Conservation (phyloP, 148 eudicot species). For the Diospyros kaki region DNA sequence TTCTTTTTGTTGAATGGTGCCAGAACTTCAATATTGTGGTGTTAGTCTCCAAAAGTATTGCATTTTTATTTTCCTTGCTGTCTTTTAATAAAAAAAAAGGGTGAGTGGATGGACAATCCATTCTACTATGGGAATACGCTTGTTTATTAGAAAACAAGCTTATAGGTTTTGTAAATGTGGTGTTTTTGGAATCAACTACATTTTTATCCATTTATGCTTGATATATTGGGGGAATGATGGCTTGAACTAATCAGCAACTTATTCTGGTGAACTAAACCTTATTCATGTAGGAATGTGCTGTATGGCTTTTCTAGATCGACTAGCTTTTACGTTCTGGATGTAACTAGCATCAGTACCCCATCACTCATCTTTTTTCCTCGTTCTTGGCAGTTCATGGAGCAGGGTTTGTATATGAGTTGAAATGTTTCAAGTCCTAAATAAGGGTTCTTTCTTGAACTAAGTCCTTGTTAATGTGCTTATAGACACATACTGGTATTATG, state of each 20-base stretch:
- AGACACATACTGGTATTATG: not conserved
- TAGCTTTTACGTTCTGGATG: not conserved
- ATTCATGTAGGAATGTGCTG: not conserved
- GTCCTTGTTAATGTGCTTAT: not conserved
- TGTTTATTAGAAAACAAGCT: not conserved
- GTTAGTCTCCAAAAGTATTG: not conserved
- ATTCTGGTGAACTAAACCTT: not conserved
- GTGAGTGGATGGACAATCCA: not conserved
- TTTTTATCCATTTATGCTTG: not conserved
- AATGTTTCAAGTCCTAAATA: not conserved
- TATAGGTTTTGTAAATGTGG: not conserved
- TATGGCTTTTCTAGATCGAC: not conserved
- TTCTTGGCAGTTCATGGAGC: not conserved
- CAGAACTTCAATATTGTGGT: not conserved
- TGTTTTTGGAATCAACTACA: not conserved
- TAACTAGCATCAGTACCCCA: not conserved
- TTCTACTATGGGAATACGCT: not conserved
- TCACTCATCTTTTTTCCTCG: not conserved
- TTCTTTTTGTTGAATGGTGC: not conserved
- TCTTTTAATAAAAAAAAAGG: not conserved
- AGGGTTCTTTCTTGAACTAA: not conserved
- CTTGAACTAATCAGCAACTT: not conserved
- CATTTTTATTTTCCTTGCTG: not conserved
- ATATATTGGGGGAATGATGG: not conserved
- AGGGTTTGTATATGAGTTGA: not conserved